Evolutionary conservation across 768 basidiomycete genomes (phyloP).

Genomic region (Trametes cinnabarina): DNA sequence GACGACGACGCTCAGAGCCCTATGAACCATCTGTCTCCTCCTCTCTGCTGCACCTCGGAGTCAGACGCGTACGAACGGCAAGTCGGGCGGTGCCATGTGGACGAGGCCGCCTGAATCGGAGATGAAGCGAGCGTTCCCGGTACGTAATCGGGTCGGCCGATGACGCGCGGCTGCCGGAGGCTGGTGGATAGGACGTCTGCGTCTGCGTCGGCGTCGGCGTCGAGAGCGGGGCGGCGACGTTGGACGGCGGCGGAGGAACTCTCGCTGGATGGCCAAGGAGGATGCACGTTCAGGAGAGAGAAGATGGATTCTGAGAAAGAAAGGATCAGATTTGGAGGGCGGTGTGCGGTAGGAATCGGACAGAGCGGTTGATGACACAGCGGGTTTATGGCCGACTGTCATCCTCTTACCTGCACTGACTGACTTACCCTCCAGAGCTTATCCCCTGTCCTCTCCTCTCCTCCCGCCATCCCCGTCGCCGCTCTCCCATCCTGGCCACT

Average conservation of each 20-base stretch:
- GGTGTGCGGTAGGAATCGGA: slow-evolving; percentile 15
- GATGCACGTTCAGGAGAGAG: not conserved
- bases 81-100: not conserved
- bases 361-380: slow-evolving; percentile 15
- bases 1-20: not conserved
- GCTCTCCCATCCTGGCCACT: not conserved
- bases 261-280: too few species aligned
- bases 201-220: not conserved
- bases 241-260: too few species aligned
- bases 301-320: not conserved
- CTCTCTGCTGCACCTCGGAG: too few species aligned
- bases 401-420: not conserved
- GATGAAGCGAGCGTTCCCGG: not conserved
- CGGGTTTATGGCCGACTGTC: slow-evolving; percentile 9
- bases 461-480: not conserved
- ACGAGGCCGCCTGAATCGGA: not conserved
- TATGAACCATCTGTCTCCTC: too few species aligned
- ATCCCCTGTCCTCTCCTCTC: not conserved
- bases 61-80: not conserved
- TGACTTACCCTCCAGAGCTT: not conserved
- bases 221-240: not conserved
- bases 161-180: not conserved
- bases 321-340: not conserved
- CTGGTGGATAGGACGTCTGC: not conserved
- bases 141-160: slow-evolving; percentile 12